These are phyloP conservation scores for Ceriops decandra DNA, from an alignment of 345 rosid species.

Conservation along the genomic window DNA sequence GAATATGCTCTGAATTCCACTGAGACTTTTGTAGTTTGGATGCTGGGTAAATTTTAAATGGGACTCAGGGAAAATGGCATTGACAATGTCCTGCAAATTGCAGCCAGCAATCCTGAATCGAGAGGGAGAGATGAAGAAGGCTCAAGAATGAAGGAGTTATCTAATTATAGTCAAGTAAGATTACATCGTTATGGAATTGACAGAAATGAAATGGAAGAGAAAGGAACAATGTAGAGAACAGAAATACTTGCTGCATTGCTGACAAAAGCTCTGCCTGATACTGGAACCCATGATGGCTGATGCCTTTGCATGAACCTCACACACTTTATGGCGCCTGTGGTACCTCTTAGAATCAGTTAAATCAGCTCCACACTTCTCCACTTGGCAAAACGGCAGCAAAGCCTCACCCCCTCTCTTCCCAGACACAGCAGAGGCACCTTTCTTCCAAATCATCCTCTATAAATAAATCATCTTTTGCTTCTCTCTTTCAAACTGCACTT, in stretches of 20 bases:
- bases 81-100: too few species aligned
- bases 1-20: too few species aligned
- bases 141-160: too few species aligned
- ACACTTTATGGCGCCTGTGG: constrained; percentile 82
- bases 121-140: too few species aligned
- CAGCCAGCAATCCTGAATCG: too few species aligned
- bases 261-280: constrained; percentile 72
- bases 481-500: constrained; percentile 32
- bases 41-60: too few species aligned
- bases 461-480: constrained; percentile 23
- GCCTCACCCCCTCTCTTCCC: constrained; percentile 36
- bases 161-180: too few species aligned
- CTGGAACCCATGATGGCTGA: constrained; percentile 53
- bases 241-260: constrained; percentile 94
- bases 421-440: constrained; percentile 2
- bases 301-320: constrained; percentile 81
- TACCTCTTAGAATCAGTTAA: constrained; percentile 65
- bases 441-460: constrained; percentile 52
- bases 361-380: constrained; percentile 62
- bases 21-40: too few species aligned
- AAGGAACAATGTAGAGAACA: neutral
- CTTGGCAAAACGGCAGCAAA: constrained; percentile 56
- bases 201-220: neutral
- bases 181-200: neutral
- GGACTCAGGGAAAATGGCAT: too few species aligned